Percentiles rank a stretch among this genome's conserved stretches.
phyloP scores from a whole-genome alignment of 768 basidiomycete genomes.

The Agrocybe pediades region DNA sequence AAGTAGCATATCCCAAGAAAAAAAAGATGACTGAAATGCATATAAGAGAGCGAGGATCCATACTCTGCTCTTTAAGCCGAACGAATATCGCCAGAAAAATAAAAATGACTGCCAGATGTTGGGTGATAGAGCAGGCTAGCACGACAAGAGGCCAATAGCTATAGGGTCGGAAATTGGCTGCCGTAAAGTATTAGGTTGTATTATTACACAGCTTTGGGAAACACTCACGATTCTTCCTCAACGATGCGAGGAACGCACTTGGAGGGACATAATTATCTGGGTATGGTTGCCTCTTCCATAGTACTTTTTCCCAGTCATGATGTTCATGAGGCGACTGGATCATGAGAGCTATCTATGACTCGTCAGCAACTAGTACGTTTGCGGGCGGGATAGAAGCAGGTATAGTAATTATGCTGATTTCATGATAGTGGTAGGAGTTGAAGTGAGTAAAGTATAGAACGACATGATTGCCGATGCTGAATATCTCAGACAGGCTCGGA shows the following conservation, averaged over 20 bases:
- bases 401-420: not conserved
- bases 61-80: conserved; percentile 57
- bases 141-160: conserved; percentile 74
- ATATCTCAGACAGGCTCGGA: too few species aligned
- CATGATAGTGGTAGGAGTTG: not conserved
- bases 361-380: not conserved
- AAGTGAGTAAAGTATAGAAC: not conserved
- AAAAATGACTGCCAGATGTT: conserved; percentile 81
- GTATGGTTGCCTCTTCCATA: conserved; percentile 77
- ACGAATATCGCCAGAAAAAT: conserved; percentile 83
- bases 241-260: conserved; percentile 71
- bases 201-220: not conserved
- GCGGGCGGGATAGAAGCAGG: too few species aligned
- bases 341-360: not conserved
- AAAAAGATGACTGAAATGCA: conserved; percentile 65
- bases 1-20: conserved; percentile 58
- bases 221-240: conserved; percentile 75
- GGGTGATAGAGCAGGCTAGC: conserved; percentile 75
- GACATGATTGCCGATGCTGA: not conserved
- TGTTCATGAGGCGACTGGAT: not conserved
- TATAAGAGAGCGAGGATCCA: conserved; percentile 73
- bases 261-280: conserved; percentile 88
- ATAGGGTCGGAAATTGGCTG: conserved; percentile 83
- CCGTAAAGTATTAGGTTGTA: conserved; percentile 4
- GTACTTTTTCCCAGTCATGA: conserved; percentile 63